phyloP scores from a whole-genome alignment of 106 monocot species.

The Acorus gramineus region DNA sequence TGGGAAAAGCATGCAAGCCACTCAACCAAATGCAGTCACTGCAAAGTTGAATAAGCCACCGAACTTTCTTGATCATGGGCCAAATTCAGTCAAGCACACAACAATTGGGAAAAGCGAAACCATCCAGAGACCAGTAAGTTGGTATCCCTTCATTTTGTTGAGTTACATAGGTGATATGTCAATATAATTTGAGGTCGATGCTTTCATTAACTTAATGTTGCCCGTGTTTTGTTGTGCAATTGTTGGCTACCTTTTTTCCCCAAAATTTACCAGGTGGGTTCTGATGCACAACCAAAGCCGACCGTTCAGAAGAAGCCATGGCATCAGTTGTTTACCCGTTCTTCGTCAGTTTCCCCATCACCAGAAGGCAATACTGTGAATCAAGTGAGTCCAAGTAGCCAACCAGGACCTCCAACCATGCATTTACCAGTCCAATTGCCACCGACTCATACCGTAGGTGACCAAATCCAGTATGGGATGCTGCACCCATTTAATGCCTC shows the following conservation, averaged over 20 bases:
- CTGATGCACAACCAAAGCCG: constrained; percentile 22
- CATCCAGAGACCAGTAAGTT: constrained; percentile 51
- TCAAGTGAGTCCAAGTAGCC: constrained; percentile 12
- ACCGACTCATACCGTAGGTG: constrained; percentile 16
- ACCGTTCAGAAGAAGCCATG: constrained; percentile 61
- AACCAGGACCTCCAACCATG: constrained; percentile 18
- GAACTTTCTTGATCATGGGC: too few species aligned
- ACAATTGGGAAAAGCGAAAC: too few species aligned
- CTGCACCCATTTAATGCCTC: constrained; percentile 13
- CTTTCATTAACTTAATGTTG: not conserved
- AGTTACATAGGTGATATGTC: not conserved
- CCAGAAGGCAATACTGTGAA: constrained; percentile 21
- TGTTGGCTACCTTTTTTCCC: not conserved
- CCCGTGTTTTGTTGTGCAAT: not conserved
- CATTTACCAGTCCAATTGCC: constrained; percentile 20
- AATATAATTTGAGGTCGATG: not conserved
- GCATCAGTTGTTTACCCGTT: constrained; percentile 80
- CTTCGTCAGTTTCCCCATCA: constrained; percentile 48
- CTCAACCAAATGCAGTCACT: too few species aligned
- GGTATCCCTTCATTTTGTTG: not conserved
- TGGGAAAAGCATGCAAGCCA: constrained; percentile 22
- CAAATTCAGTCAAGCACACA: too few species aligned
- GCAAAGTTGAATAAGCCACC: too few species aligned
- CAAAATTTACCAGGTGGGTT: constrained; percentile 22
- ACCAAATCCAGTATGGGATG: constrained; percentile 22